phyloP scores from a whole-genome alignment of 2,329 filamentous ascomycete genomes.

The Rhinocladiella similis region DNA sequence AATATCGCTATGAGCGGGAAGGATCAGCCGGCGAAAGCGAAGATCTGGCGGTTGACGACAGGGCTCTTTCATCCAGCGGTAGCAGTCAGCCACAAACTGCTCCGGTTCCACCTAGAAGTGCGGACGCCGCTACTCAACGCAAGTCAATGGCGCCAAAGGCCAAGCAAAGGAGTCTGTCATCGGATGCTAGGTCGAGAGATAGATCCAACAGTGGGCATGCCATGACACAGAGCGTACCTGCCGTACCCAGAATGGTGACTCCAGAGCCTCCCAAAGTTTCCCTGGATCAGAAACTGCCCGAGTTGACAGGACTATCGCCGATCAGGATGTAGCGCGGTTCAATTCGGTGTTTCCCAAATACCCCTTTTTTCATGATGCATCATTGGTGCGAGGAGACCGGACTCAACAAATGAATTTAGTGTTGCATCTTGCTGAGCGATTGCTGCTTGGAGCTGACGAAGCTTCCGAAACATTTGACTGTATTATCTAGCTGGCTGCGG shows the following conservation, averaged over 20 bases:
- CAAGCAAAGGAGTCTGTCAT: conserved; percentile 28
- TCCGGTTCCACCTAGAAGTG: conserved; percentile 14
- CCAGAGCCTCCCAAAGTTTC: conserved; percentile 34
- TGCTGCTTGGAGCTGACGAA: background rate
- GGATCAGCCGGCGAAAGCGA: conserved; percentile 30
- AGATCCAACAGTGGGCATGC: conserved; percentile 24
- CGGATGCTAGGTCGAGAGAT: conserved; percentile 16
- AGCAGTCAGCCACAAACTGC: conserved; percentile 52
- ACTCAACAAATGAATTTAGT: background rate
- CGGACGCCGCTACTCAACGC: conserved; percentile 20
- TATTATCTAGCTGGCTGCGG: conserved; percentile 21
- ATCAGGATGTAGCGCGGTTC: conserved; percentile 42
- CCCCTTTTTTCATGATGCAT: background rate
- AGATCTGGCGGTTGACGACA: conserved; percentile 47
- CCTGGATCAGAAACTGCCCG: conserved; percentile 46
- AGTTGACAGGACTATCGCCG: conserved; percentile 50
- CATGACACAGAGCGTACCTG: conserved; percentile 24
- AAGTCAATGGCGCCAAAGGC: conserved; percentile 19
- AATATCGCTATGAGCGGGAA: conserved; percentile 34
- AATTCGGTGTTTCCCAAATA: conserved; percentile 8
- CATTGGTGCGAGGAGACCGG: background rate
- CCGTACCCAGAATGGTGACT: conserved; percentile 26
- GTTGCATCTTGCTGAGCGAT: conserved; percentile 3
- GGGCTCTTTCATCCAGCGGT: conserved; percentile 64
- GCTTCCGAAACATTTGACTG: conserved; percentile 15